Conservation (phyloP, 345 rosid species). For the Hibiscus mutabilis region DNA sequence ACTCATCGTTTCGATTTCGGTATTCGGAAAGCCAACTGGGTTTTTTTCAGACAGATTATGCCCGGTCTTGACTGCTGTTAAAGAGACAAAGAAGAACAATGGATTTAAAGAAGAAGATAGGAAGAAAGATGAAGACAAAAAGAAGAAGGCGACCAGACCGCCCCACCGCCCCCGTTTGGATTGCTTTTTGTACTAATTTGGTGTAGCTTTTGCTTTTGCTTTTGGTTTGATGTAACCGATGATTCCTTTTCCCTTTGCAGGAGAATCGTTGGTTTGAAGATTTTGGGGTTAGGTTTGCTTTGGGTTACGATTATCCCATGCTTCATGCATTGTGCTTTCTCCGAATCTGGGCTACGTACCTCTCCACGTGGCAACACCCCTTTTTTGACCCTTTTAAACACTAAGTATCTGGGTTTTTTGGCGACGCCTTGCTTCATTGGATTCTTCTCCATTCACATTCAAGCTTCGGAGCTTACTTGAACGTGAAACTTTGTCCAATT, state of each 20-base stretch:
- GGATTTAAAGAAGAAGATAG: neutral
- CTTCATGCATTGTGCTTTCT: constrained; percentile 31
- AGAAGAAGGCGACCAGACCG: constrained; percentile 22
- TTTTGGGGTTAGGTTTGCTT: neutral
- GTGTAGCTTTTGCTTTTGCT: constrained; percentile 9
- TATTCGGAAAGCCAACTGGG: neutral
- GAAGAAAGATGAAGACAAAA: constrained; percentile 28
- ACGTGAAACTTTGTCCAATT: too few species aligned
- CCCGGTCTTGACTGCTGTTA: neutral
- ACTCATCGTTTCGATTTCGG: constrained; percentile 27
- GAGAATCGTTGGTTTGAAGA: constrained; percentile 34
- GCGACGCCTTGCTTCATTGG: too few species aligned
- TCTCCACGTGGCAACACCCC: too few species aligned
- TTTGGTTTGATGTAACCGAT: constrained; percentile 23
- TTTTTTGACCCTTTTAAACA: too few species aligned
- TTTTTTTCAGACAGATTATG: neutral
- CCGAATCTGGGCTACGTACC: constrained; percentile 22
- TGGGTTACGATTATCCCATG: constrained; percentile 29
- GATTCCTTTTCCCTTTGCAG: constrained; percentile 28
- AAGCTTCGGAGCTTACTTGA: too few species aligned
- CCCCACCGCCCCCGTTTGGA: constrained; percentile 26
- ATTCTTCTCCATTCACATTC: too few species aligned
- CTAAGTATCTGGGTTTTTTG: too few species aligned
- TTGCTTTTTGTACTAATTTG: constrained; percentile 2
- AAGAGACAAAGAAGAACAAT: neutral